Evolutionary conservation across 2,329 filamentous ascomycete genomes (phyloP).

Genomic region (Pestalotiopsis sp.): DNA sequence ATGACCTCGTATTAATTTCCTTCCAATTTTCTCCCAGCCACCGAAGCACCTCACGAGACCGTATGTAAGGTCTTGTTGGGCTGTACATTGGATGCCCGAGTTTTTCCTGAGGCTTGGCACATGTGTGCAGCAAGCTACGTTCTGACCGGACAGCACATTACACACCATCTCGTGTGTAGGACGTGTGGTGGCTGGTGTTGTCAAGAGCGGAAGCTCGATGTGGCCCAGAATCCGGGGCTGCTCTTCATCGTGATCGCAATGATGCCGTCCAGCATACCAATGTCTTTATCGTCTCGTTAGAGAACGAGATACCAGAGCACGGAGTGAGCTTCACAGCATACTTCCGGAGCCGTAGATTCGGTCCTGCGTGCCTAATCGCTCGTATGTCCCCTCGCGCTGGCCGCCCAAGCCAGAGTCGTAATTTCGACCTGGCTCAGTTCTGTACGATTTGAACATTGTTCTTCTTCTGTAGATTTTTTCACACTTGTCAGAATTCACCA

Average conservation of each 20-base stretch:
- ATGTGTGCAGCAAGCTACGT: slow-evolving; percentile 19
- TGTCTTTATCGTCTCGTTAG: not conserved
- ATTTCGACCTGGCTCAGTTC: slow-evolving; percentile 50
- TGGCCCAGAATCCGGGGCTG: not conserved
- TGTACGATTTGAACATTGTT: slow-evolving; percentile 88
- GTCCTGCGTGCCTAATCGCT: not conserved
- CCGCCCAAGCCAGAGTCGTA: slow-evolving; percentile 12
- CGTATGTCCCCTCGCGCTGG: not conserved
- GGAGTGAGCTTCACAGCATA: not conserved
- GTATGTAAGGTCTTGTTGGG: slow-evolving; percentile 40
- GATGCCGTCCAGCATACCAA: not conserved
- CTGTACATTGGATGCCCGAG: slow-evolving; percentile 44
- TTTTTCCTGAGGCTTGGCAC: slow-evolving; percentile 42
- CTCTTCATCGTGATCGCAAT: not conserved
- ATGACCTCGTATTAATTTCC: not conserved
- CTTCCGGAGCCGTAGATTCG: not conserved
- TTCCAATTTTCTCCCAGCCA: not conserved
- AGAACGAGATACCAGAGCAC: not conserved
- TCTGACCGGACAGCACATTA: slow-evolving; percentile 53
- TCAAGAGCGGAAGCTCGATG: not conserved
- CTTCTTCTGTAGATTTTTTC: slow-evolving; percentile 68
- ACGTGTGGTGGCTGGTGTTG: not conserved
- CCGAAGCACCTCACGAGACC: not conserved
- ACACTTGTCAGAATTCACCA: slow-evolving; percentile 19
- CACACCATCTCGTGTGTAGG: slow-evolving; percentile 23